Evolutionary conservation across 805 yeast species (phyloP), one percentile per base, ranked within the genome.

Genomic region (Kregervanrija delftensis): DNA sequence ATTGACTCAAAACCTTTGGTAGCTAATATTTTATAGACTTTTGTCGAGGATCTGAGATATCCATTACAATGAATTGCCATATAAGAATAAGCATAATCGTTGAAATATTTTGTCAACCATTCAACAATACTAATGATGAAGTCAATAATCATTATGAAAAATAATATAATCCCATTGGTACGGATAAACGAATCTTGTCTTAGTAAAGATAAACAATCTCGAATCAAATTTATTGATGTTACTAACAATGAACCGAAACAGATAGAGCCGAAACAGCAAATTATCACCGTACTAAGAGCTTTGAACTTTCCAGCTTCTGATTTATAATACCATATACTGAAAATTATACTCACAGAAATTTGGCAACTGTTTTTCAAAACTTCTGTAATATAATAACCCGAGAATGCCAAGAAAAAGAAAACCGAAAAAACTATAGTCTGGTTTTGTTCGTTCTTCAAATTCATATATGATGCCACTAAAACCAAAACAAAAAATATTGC

Each of bases 251-350:
- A 61, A 0, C 96, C 96, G 55, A 86, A 82, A 58, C 95, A 83
- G 42, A 89, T 81, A 1, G 96, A 86, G 0, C 97, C 97, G 58
- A 88, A 83, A 8, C 95, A 86, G 59, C 82, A 84, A 2, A 93
- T 81, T 66, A 86, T 39, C 56, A 81, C 84, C 3, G 95, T 83
- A 65, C 85, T 63, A 1, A 95, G 84, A 52, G 95, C 72, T 16
- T 44, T 53, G 50, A 87, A 76, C 1, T 95, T 82, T 2, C 90
- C 89, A 35, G 78, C 65, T n/a, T 47, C 40, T 87, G 79, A 33
- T 57, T 83, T 71, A 61, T 86, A 90, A 63, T 86, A 89, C 96
- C 96, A 89, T 12, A 90, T 79, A 6, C 96, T 96, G 59, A 76
- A 89, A 17, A 88, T 79, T 22, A 95, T 95, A 30, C 93, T 76